Conservation (phyloP, 2,329 filamentous ascomycete species). For the Cladosporium sp. region DNA sequence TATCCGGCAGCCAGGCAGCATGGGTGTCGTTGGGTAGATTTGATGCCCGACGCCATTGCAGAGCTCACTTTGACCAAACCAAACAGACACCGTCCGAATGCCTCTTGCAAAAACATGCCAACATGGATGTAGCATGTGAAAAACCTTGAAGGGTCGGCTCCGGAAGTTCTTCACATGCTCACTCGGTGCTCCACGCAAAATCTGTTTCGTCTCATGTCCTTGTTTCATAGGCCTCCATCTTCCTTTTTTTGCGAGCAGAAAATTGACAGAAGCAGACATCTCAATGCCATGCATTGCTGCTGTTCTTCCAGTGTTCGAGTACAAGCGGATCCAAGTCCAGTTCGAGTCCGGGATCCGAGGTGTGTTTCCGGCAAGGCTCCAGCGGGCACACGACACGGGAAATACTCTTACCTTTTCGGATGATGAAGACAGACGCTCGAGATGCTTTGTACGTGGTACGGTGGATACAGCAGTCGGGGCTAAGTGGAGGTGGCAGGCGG, state of each 20-base stretch:
- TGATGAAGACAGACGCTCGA: constrained; percentile 18
- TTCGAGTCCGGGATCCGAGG: not conserved
- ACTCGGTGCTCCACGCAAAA: not conserved
- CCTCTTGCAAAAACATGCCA: not conserved
- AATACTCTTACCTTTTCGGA: constrained; percentile 22
- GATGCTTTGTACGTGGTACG: constrained; percentile 18
- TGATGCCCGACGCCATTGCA: not conserved
- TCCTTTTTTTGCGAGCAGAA: not conserved
- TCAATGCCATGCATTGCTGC: not conserved
- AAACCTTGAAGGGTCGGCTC: not conserved
- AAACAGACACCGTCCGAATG: not conserved
- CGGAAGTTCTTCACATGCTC: not conserved
- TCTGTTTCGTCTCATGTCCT: not conserved
- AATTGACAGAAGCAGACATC: not conserved
- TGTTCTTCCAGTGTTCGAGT: not conserved
- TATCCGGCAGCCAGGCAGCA: not conserved
- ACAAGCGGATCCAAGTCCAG: not conserved
- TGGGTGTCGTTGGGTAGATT: not conserved
- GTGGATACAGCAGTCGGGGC: constrained; percentile 17
- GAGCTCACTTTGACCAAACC: not conserved
- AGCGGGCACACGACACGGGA: constrained; percentile 3
- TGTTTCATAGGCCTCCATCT: not conserved
- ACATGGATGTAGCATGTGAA: constrained; percentile 9
- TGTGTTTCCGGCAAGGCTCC: not conserved
- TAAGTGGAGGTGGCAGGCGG: constrained; percentile 16